Conservation (phyloP, 768 basidiomycete species). For the Calocybe indica region DNA sequence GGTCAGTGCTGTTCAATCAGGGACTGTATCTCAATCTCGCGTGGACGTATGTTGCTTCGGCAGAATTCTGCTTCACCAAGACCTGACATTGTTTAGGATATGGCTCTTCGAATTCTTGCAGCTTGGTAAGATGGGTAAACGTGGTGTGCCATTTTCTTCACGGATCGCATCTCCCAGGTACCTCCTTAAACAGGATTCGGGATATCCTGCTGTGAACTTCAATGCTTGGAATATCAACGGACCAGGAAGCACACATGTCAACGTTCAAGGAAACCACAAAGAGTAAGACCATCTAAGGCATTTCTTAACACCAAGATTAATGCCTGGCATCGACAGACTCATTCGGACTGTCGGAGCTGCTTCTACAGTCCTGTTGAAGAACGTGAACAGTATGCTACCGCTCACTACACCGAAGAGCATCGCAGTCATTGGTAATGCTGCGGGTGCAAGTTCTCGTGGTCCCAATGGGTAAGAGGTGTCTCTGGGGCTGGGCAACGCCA, state of each 20-base stretch:
- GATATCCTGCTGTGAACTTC: slow-evolving; percentile 58
- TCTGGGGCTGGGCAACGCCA: background rate
- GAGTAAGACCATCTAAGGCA: slow-evolving; percentile 17
- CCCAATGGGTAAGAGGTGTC: slow-evolving; percentile 40
- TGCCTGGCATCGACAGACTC: slow-evolving; percentile 27
- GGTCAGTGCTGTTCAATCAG: slow-evolving; percentile 51
- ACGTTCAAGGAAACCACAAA: slow-evolving; percentile 55
- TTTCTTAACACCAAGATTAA: background rate
- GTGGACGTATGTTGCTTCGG: slow-evolving; percentile 41
- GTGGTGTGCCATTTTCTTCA: background rate
- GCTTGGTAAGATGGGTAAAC: slow-evolving; percentile 36
- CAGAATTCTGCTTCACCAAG: background rate
- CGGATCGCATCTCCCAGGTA: background rate
- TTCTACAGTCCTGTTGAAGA: slow-evolving; percentile 61
- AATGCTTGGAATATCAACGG: slow-evolving; percentile 39
- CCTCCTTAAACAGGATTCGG: slow-evolving; percentile 48
- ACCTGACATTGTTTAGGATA: slow-evolving; percentile 33
- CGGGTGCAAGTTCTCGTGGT: slow-evolving; percentile 46
- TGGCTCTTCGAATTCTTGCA: slow-evolving; percentile 68
- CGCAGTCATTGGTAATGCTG: slow-evolving; percentile 53
- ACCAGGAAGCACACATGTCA: slow-evolving; percentile 37
- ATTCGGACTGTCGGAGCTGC: slow-evolving; percentile 57
- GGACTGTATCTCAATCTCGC: slow-evolving; percentile 50
- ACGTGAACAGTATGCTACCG: slow-evolving; percentile 38
- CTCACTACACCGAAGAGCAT: slow-evolving; percentile 40